Evolutionary conservation across 129 eudicot species (phyloP), one percentile per base, ranked within the genome.

Genomic region (Centella asiatica): DNA sequence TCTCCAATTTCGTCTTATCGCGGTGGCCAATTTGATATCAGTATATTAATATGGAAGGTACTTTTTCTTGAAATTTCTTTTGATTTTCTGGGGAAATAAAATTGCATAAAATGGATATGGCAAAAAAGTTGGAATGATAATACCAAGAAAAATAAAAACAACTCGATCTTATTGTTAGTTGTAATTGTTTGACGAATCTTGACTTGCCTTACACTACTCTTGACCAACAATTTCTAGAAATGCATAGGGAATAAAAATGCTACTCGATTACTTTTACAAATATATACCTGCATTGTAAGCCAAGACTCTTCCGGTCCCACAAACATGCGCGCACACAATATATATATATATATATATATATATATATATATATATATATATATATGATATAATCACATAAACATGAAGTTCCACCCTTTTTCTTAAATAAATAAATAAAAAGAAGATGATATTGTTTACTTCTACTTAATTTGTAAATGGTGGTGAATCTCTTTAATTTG

Each of bases 31-130:
- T 92, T 87, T 65, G 99, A 92, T 60, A 87, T 92, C 40, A 87
- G 82, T 74, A 70, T 92, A 60, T 55, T 92, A 63, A 69, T 92
- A 17, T 92, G 98, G 98, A 92, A 92, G 95, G 98, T 92, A 80
- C 52, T 11, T 37, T 26, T n/a, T 15, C 18, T 4, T 19, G 12
- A 2, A 3, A n/a, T 47, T 1, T 34, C 58, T 8, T 24, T 54
- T 57, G 14, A 9, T 31, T 57, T 22, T 11, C 13, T 9, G 4
- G 4, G 26, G 23, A 11, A 5, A 8, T 39, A 44, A 62, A 44
- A 62, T 14, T 8, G 1, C 2, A 18, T 44, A 32, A n/a, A 42
- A n/a, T n/a, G n/a, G n/a, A n/a, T n/a, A n/a, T n/a, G n/a, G n/a
- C n/a, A n/a, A n/a, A n/a, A n/a, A n/a, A n/a, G 7, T 51, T 51